Evolutionary conservation across 306 rosid genomes (phyloP).

Genomic region (Cicer cuneatum): DNA sequence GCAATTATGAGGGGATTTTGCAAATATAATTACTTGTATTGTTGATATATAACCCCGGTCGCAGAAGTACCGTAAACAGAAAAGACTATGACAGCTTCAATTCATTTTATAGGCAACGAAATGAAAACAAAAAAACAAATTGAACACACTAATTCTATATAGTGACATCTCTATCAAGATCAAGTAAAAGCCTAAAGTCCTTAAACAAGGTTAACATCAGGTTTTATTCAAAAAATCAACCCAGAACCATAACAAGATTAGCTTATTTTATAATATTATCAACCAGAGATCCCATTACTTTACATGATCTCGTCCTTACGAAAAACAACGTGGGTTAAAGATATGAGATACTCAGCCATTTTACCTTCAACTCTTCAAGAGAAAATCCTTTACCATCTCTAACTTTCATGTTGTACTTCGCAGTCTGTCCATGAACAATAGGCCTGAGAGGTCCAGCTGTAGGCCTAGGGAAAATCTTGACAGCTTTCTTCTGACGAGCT

Average conservation of each 20-base stretch:
- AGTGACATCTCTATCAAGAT: too few species aligned
- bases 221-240: too few species aligned
- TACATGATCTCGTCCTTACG: background rate
- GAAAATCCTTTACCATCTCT: slow-evolving; percentile 75
- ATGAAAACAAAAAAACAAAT: background rate
- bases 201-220: too few species aligned
- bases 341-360: background rate
- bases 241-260: too few species aligned
- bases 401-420: slow-evolving; percentile 74
- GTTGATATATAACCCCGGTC: background rate
- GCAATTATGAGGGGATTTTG: background rate
- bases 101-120: background rate
- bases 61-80: background rate
- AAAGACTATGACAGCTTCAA: background rate
- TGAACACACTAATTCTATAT: background rate
- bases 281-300: background rate
- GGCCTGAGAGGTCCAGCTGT: slow-evolving; percentile 71
- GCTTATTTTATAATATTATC: too few species aligned
- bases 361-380: slow-evolving; percentile 70
- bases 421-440: slow-evolving; percentile 68
- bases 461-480: slow-evolving; percentile 70
- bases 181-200: too few species aligned
- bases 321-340: background rate
- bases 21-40: background rate
- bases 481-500: slow-evolving; percentile 79